These are phyloP conservation scores for Epichloe uncinata DNA, from an alignment of 2,329 filamentous ascomycete species.

Conservation along the genomic window DNA sequence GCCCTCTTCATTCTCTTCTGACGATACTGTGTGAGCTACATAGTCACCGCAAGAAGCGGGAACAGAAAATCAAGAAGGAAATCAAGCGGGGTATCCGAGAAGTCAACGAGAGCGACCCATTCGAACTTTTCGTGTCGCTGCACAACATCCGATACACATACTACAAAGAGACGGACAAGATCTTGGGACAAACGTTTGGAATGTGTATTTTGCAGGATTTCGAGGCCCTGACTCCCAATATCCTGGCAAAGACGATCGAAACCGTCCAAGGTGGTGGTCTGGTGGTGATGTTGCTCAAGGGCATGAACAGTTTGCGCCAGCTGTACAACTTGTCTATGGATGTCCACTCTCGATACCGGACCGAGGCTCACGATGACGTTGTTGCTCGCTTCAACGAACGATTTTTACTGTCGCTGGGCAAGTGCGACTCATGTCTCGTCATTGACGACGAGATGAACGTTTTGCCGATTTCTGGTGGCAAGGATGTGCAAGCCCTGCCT, in stretches of 20 bases:
- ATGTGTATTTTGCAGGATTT: conserved; percentile 99
- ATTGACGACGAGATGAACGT: conserved; percentile 98
- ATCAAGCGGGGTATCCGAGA: conserved; percentile 91
- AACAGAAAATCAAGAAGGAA: conserved; percentile 96
- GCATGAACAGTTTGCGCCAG: conserved; percentile 94
- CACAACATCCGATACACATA: conserved; percentile 98
- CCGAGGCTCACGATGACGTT: conserved; percentile 90
- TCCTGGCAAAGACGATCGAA: conserved; percentile 87
- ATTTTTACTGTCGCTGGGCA: conserved; percentile 89
- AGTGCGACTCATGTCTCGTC: conserved; percentile 86
- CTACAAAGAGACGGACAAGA: conserved; percentile 99
- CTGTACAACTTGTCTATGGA: conserved; percentile 97
- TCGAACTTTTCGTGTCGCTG: conserved; percentile 91
- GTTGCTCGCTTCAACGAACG: conserved; percentile 95
- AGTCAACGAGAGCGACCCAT: conserved; percentile 83
- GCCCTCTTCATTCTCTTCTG: neutral
- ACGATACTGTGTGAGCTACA: neutral
- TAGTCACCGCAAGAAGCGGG: conserved; percentile 92
- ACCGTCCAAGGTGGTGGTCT: conserved; percentile 94
- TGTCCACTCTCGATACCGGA: conserved; percentile 89
- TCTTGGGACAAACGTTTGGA: conserved; percentile 92
- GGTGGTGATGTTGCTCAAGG: conserved; percentile 81
- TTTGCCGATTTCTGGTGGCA: conserved; percentile 88
- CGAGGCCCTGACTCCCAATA: conserved; percentile 93
- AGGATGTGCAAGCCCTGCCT: conserved; percentile 71